Evolutionary conservation across 306 rosid genomes (phyloP).

Genomic region (Sesbania bispinosa): DNA sequence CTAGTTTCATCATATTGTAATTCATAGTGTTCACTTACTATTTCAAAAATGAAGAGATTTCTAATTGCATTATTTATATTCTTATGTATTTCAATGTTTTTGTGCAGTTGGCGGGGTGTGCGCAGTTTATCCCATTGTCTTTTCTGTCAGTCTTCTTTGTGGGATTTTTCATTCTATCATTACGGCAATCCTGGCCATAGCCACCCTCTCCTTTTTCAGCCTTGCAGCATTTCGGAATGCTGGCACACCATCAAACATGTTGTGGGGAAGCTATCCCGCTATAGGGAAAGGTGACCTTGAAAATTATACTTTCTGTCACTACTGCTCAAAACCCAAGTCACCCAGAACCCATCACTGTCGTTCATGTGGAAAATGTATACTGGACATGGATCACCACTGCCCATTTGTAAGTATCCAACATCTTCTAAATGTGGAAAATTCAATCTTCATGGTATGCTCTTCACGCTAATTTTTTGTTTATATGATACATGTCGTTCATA

Average conservation of each 20-base stretch:
- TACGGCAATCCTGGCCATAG: conserved; percentile 48
- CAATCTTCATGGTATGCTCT: neutral
- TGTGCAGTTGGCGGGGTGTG: conserved; percentile 92
- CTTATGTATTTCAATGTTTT: neutral
- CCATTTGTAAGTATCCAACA: conserved; percentile 76
- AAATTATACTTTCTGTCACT: conserved; percentile 72
- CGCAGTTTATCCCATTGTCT: too few species aligned
- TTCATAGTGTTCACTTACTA: neutral
- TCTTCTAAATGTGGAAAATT: conserved; percentile 13
- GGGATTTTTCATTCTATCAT: conserved; percentile 64
- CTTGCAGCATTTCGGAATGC: conserved; percentile 74
- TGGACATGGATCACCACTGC: conserved; percentile 99
- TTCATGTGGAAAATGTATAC: too few species aligned
- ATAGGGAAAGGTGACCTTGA: conserved; percentile 80
- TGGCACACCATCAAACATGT: conserved; percentile 76
- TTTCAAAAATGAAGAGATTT: conserved; percentile 2
- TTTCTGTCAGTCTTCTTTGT: conserved; percentile 54
- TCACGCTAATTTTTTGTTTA: neutral
- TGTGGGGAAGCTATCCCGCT: too few species aligned
- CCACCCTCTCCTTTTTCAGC: conserved; percentile 65
- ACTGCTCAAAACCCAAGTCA: conserved; percentile 88
- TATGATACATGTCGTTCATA: neutral
- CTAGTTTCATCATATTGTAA: neutral
- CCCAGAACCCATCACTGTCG: conserved; percentile 89
- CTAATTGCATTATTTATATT: conserved; percentile 4